Evolutionary conservation across 2,329 filamentous ascomycete genomes (phyloP), one percentile per base, ranked within the genome.

Genomic region (Arthrobotrys musiformis): DNA sequence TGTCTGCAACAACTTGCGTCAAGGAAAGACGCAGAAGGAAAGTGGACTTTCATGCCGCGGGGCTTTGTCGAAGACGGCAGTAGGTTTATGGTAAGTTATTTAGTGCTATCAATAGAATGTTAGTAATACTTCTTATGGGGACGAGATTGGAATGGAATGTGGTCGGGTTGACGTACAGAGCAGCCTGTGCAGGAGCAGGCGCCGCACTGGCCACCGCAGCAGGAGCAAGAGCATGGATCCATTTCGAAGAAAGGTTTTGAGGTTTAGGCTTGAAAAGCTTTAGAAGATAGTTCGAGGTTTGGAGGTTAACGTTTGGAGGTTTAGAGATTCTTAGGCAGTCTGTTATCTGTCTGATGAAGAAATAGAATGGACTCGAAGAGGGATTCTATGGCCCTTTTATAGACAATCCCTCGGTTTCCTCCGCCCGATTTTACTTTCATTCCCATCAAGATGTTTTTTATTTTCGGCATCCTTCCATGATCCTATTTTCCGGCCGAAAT

Each of bases 161-260:
- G 22, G n/a, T 56, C 15, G 1, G 24, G 11, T 44, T 17, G 13
- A 62, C 67, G 22, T 70, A 70, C 67, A 26, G 26, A 11, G 54
- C 67, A 70, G 28, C 4, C 28, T 4, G 11, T 17, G 40, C 64
- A 69, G 28, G 64, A 69, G 64, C 67, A 62, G 30, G 35, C 19
- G 9, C 44, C 54, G 19, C 66, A 70, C 17, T 30, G 1, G 8
- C 54, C 52, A 30, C 42, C 54, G 17, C 52, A 70, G 66, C 66
- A 70, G 44, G 17, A n/a, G 35, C 66, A 70, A 42, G 37, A 42
- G 54, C 66, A 70, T 61, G 66, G 66, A 52, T 62, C 54, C 66
- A 70, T 70, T 62, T 48, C 30, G 28, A 50, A 60, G 33, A 30
- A 50, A 24, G 22, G 28, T 40, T 19, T 42, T 40, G 42, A 69